Conservation (phyloP, 2,329 filamentous ascomycete genomes). For the Periglandula ipomoeae region DNA sequence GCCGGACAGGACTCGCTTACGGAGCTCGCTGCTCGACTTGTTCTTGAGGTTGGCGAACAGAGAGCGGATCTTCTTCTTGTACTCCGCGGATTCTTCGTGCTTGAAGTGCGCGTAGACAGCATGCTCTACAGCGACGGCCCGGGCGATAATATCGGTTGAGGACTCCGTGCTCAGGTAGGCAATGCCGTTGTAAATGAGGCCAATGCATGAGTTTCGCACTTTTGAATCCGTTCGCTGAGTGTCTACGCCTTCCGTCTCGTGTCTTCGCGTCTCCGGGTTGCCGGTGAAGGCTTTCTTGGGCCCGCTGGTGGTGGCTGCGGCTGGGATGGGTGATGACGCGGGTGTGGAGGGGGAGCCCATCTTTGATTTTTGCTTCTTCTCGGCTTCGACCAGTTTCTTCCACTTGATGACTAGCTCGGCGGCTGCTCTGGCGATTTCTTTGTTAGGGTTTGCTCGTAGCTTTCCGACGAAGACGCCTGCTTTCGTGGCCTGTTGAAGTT, state of each 20-base stretch:
- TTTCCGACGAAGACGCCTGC: constrained; percentile 87
- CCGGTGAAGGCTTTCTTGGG: constrained; percentile 45
- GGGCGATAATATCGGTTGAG: constrained; percentile 60
- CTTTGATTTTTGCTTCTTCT: constrained; percentile 41
- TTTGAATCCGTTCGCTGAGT: constrained; percentile 64
- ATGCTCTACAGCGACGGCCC: constrained; percentile 72
- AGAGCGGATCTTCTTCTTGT: constrained; percentile 82
- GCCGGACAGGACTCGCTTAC: constrained; percentile 64
- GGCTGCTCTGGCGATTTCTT: constrained; percentile 69
- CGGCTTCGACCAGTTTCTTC: constrained; percentile 67
- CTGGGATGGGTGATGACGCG: constrained; percentile 38
- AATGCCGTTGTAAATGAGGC: constrained; percentile 88
- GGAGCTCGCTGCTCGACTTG: constrained; percentile 73
- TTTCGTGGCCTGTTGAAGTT: constrained; percentile 55
- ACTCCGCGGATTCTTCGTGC: constrained; percentile 57
- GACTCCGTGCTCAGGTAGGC: constrained; percentile 62
- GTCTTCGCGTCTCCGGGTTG: constrained; percentile 70
- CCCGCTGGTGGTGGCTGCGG: constrained; percentile 37
- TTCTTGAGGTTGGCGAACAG: constrained; percentile 94
- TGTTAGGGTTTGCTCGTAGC: constrained; percentile 65
- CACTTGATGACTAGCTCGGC: constrained; percentile 80
- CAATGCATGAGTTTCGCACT: constrained; percentile 75
- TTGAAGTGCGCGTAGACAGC: constrained; percentile 64
- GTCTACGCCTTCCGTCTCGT: constrained; percentile 72
- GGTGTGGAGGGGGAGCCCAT: constrained; percentile 32